Base-by-base conservation (phyloP, 768 basidiomycete species). In the Hypholoma sublateritium region DNA sequence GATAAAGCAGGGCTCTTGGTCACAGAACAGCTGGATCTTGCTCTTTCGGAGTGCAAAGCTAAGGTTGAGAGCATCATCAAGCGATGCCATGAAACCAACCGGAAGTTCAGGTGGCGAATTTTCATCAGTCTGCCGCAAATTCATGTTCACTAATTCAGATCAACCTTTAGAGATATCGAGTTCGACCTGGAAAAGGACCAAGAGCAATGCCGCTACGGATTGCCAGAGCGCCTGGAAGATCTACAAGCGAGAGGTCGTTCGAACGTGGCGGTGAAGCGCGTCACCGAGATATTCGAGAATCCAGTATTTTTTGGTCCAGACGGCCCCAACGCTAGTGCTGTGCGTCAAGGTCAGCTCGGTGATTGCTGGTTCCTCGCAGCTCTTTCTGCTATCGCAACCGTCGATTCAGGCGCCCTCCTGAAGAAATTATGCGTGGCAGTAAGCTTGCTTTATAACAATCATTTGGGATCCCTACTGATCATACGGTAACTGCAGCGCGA, bases 301-400 rank as follows among this genome's bases (percentile, higher is more conserved):
- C 50, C 50, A 13, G 37, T 51, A 14, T 51, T 51, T 22, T 51
- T 51, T 41, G 50, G 50, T 1, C 50, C 50, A n/a, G 16, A 51
- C 7, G 50, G 50, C 11, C 50, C 50, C 12, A 51, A 51, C 5
- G 50, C 50, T 13, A 51, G 50, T 14, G 50, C 35, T n/a, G 21
- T 51, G 7, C 50, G 50, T n/a, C 81, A 84, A 67, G 81, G 83
- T 5, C 60, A 57, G 9, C 58, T 83, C 16, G 80, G 79, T 0
- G 75, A 83, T 59, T 84, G 82, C 59, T 84, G 81, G 75, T 79
- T 85, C 63, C 62, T 84, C 7, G 78, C 77, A 5, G 83, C 81
- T 1, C 59, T 83, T 49, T 77, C 80, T 5, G 79, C 78, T 1
- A 75, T 82, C 63, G 70, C 80, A 3, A 76, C 78, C 5, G 62